phyloP scores from a whole-genome alignment of 805 yeast genomes.

The Yamadazyma akitaensis region DNA sequence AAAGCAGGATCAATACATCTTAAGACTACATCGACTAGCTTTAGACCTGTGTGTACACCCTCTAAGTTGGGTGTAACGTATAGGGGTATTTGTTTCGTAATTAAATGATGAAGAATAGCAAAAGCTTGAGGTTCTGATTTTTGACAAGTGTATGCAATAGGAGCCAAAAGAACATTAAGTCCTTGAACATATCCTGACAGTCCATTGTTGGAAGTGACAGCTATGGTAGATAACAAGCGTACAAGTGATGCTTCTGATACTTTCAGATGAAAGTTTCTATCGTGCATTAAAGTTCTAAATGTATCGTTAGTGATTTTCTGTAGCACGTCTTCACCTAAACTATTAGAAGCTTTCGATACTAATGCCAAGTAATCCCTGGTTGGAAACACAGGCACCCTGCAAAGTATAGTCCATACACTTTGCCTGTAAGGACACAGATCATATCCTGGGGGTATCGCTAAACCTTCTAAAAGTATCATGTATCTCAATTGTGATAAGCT shows the following conservation, averaged over 20 bases:
- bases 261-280: conserved; percentile 54
- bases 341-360: conserved; percentile 46
- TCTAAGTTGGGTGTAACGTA: conserved; percentile 73
- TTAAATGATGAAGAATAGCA: conserved; percentile 59
- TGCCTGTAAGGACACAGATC: conserved; percentile 64
- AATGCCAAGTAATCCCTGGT: conserved; percentile 54
- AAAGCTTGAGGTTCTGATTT: conserved; percentile 86
- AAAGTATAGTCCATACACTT: conserved; percentile 77
- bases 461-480: conserved; percentile 41
- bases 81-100: conserved; percentile 66
- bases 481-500: conserved; percentile 34
- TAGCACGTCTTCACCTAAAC: conserved; percentile 46
- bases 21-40: conserved; percentile 70
- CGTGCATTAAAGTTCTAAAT: conserved; percentile 79
- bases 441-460: conserved; percentile 39
- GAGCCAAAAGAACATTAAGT: conserved; percentile 82
- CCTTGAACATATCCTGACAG: conserved; percentile 78
- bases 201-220: conserved; percentile 37
- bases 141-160: conserved; percentile 65
- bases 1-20: conserved; percentile 71
- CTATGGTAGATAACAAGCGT: conserved; percentile 70
- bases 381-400: conserved; percentile 58
- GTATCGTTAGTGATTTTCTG: conserved; percentile 81
- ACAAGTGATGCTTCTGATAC: conserved; percentile 70
- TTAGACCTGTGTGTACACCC: conserved; percentile 78